Evolutionary conservation across 305 asterid genomes (phyloP).

Genomic region (Fraxinus floribunda): DNA sequence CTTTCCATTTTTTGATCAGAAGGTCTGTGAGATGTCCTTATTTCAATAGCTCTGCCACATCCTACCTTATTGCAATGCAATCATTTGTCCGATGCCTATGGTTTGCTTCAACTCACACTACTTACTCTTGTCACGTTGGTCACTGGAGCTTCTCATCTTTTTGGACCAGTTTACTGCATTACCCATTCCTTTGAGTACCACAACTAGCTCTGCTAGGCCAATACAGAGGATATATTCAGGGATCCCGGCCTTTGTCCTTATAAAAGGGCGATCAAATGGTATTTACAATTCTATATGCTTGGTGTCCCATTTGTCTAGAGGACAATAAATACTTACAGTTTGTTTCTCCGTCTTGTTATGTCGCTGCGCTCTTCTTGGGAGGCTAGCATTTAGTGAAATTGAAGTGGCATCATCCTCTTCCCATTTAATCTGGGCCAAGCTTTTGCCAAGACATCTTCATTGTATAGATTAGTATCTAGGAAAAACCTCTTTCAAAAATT

Average conservation of each 20-base stretch:
- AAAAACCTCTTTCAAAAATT: background rate
- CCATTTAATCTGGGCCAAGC: too few relatives aligned
- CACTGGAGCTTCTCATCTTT: background rate
- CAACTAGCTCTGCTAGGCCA: background rate
- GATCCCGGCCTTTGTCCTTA: background rate
- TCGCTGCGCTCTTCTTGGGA: too few relatives aligned
- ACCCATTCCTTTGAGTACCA: background rate
- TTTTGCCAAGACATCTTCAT: too few relatives aligned
- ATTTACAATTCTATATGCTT: background rate
- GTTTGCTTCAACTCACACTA: background rate
- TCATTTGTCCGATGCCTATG: background rate
- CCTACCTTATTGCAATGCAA: background rate
- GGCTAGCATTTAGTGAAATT: too few relatives aligned
- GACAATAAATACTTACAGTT: too few relatives aligned
- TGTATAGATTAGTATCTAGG: too few relatives aligned
- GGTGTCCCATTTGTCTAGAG: background rate
- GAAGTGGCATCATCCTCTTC: too few relatives aligned
- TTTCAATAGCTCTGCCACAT: too few relatives aligned
- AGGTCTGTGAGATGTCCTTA: background rate
- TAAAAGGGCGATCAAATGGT: background rate
- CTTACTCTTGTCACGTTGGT: background rate
- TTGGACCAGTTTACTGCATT: background rate
- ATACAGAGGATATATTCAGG: background rate
- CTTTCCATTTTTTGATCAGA: background rate
- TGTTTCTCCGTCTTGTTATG: too few relatives aligned